Evolutionary conservation across 2,329 filamentous ascomycete species (phyloP).

Genomic region (Sporothrix euskadiensis): DNA sequence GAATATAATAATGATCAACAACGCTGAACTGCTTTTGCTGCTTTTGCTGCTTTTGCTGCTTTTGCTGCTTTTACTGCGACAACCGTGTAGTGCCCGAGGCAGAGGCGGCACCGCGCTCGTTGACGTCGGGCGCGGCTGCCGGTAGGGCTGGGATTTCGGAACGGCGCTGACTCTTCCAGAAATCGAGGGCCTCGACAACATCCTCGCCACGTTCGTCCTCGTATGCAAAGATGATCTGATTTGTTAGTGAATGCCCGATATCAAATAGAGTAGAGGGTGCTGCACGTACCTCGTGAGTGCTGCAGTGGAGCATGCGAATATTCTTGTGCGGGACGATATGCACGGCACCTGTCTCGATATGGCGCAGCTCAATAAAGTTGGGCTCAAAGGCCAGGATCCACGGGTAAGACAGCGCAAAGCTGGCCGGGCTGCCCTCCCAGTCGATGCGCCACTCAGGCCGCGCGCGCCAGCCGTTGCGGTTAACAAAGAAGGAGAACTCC

Average conservation of each 20-base stretch:
- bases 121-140: slow-evolving; percentile 7
- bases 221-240: slow-evolving; percentile 92
- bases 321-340: slow-evolving; percentile 97
- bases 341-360: slow-evolving; percentile 91
- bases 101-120: neutral
- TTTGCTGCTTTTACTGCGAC: slow-evolving; percentile 24
- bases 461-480: slow-evolving; percentile 95
- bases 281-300: slow-evolving; percentile 79
- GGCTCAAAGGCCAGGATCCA: slow-evolving; percentile 97
- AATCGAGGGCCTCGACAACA: slow-evolving; percentile 91
- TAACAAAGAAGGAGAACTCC: slow-evolving; percentile 99
- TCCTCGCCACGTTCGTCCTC: slow-evolving; percentile 95
- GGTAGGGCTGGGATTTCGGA: slow-evolving; percentile 36
- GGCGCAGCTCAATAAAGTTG: slow-evolving; percentile 94
- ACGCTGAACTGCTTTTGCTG: no score
- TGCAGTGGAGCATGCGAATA: slow-evolving; percentile 95
- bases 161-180: slow-evolving; percentile 74
- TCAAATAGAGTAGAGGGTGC: neutral
- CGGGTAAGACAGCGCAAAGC: slow-evolving; percentile 91
- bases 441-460: slow-evolving; percentile 95
- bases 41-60: neutral
- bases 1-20: neutral
- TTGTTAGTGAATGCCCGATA: neutral
- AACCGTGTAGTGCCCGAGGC: slow-evolving; percentile 24
- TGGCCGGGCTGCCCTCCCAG: slow-evolving; percentile 91